Percentiles rank a stretch among this genome's conserved stretches.
phyloP scores from a whole-genome alignment of 2,329 filamentous ascomycete species.

The Trematosphaeria pertusa region DNA sequence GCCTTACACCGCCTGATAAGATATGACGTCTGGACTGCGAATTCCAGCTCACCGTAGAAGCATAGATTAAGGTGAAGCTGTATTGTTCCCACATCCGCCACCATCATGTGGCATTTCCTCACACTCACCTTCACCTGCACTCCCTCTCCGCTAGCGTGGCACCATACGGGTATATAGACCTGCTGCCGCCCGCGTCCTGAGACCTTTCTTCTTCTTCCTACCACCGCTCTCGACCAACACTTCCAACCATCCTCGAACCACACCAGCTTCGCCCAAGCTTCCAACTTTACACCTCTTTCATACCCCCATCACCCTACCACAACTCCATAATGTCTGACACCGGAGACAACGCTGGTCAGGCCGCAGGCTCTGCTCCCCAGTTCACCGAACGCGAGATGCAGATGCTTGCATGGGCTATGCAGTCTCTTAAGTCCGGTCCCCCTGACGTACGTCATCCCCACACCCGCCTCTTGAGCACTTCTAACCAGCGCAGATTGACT shows the following conservation, averaged over 20 bases:
- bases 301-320: not conserved
- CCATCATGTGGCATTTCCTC: constrained; percentile 8
- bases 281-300: not conserved
- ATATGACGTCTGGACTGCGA: too few relatives aligned
- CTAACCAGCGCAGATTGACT: constrained; percentile 41
- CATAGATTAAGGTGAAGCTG: constrained; percentile 14
- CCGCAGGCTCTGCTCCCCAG: constrained; percentile 11
- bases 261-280: not conserved
- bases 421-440: constrained; percentile 46
- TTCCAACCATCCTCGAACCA: constrained; percentile 2
- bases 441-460: constrained; percentile 33
- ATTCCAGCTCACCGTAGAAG: too few relatives aligned
- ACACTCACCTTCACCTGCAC: constrained; percentile 21
- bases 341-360: constrained; percentile 11
- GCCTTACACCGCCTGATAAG: too few relatives aligned
- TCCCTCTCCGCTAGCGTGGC: not conserved
- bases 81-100: constrained; percentile 1
- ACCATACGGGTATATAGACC: constrained; percentile 11
- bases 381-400: constrained; percentile 47
- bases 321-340: constrained; percentile 34
- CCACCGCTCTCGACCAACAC: not conserved
- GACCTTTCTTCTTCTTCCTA: not conserved
- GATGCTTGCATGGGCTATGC: constrained; percentile 45
- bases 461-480: not conserved
- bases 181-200: not conserved